Conservation (phyloP, 2,329 filamentous ascomycete species). For the Aureobasidium sp. region DNA sequence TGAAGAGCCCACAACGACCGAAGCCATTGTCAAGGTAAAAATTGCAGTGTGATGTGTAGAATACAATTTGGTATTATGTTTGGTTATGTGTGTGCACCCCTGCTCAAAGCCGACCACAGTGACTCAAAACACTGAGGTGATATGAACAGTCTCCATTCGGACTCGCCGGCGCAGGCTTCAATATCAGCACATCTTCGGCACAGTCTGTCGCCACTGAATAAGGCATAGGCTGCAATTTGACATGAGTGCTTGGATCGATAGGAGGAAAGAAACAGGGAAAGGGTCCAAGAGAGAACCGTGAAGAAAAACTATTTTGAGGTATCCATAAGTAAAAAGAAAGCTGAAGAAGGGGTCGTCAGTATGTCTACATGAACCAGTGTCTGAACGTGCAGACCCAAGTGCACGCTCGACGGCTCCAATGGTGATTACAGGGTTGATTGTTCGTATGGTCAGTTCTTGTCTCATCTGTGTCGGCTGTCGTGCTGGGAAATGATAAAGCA, state of each 20-base stretch:
- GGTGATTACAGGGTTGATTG: background rate
- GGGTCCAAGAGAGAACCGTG: background rate
- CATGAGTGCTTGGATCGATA: conserved; percentile 70
- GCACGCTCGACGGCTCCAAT: background rate
- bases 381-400: background rate
- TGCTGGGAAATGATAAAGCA: background rate
- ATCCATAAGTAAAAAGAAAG: conserved; percentile 17
- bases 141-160: conserved; percentile 22
- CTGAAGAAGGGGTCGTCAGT: conserved; percentile 8
- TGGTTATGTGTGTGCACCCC: conserved; percentile 22
- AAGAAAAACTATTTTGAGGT: conserved; percentile 1
- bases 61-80: background rate
- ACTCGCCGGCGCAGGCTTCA: conserved; percentile 23
- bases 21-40: no score
- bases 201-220: conserved; percentile 72
- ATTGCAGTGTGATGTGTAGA: background rate
- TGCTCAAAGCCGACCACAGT: conserved; percentile 18
- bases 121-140: background rate
- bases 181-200: conserved; percentile 98
- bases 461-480: conserved; percentile 11
- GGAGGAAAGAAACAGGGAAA: background rate
- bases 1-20: no score
- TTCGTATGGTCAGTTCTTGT: conserved; percentile 7
- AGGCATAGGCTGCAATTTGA: conserved; percentile 96
- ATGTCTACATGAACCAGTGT: conserved; percentile 1